Percentiles rank a stretch among this genome's conserved stretches.
Evolutionary conservation across 352 stramenopile genomes (phyloP).

Genomic region (Phytopythium chamaehyphon): DNA sequence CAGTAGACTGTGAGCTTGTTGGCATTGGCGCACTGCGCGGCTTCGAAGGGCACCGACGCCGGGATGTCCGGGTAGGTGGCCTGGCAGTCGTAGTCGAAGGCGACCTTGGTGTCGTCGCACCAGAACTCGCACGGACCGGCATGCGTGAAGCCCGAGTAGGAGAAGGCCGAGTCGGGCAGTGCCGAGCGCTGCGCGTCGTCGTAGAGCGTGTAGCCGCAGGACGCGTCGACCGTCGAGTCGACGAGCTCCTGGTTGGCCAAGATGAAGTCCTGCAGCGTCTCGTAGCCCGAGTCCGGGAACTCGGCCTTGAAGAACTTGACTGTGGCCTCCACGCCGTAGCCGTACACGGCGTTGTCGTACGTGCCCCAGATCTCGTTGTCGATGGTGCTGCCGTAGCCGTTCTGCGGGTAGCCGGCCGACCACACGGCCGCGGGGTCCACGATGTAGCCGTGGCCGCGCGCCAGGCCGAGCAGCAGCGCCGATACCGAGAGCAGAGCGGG

Average conservation of each 20-base stretch:
- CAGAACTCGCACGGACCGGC: constrained; percentile 55
- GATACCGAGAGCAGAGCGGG: constrained; percentile 5
- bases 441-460: constrained; percentile 22
- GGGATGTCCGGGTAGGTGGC: constrained; percentile 29
- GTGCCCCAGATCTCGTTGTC: constrained; percentile 30
- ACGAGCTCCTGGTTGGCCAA: constrained; percentile 38
- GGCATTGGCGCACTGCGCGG: constrained; percentile 32
- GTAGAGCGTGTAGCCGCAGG: constrained; percentile 17
- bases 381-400: constrained; percentile 47
- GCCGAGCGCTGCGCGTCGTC: constrained; percentile 12
- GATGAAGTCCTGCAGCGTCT: constrained; percentile 37
- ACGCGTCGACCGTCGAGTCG: constrained; percentile 19
- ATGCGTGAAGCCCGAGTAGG: constrained; percentile 54
- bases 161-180: constrained; percentile 29
- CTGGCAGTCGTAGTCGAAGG: constrained; percentile 45
- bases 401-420: constrained; percentile 33
- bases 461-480: constrained; percentile 9
- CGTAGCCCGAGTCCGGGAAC: constrained; percentile 30
- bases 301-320: constrained; percentile 32
- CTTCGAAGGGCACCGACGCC: constrained; percentile 10
- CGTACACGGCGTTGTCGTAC: constrained; percentile 35
- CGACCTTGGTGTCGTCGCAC: constrained; percentile 51
- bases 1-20: constrained; percentile 55
- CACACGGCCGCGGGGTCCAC: constrained; percentile 19
- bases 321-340: constrained; percentile 29